Evolutionary conservation across 2,329 filamentous ascomycete genomes (phyloP).

Genomic region (Aspergillus quadrilineatus): DNA sequence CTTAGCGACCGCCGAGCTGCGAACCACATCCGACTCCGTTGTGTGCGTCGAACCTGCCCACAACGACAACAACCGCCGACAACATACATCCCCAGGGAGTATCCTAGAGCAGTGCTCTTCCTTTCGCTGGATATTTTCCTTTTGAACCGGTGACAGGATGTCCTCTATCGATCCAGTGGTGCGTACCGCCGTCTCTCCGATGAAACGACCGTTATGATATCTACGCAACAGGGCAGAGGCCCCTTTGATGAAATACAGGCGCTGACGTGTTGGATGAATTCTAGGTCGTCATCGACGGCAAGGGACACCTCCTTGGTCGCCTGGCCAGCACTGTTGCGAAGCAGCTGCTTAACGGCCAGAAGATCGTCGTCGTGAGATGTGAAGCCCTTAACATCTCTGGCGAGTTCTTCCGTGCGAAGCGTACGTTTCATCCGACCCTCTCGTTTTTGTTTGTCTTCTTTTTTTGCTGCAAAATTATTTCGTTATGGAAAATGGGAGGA

Average conservation of each 20-base stretch:
- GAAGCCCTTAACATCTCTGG: conserved; percentile 99
- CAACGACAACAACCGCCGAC: conserved; percentile 50
- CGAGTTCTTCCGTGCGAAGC: conserved; percentile 99
- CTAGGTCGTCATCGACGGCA: conserved; percentile 99
- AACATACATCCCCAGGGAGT: conserved; percentile 44
- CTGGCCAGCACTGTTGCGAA: conserved; percentile 97
- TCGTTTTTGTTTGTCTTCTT: conserved; percentile 17
- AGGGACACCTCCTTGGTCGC: conserved; percentile 99
- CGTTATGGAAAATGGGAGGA: conserved; percentile 4
- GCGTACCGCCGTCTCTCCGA: conserved; percentile 40
- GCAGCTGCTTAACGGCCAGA: conserved; percentile 98
- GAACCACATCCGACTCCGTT: conserved; percentile 43
- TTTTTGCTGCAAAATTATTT: conserved; percentile 1
- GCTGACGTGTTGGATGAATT: conserved; percentile 44
- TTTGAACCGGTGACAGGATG: conserved; percentile 55
- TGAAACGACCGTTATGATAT: conserved; percentile 6
- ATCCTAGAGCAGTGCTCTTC: conserved; percentile 43
- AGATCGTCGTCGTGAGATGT: conserved; percentile 98
- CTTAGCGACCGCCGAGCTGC: conserved; percentile 38
- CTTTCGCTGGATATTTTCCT: conserved; percentile 43
- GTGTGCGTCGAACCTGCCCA: conserved; percentile 44
- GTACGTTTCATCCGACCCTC: conserved; percentile 65
- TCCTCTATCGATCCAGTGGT: conserved; percentile 67
- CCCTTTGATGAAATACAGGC: conserved; percentile 13
- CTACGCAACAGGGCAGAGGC: conserved; percentile 1